These are phyloP conservation scores for Yamadazyma scolyti DNA, from an alignment of 805 yeast species.

Conservation along the genomic window DNA sequence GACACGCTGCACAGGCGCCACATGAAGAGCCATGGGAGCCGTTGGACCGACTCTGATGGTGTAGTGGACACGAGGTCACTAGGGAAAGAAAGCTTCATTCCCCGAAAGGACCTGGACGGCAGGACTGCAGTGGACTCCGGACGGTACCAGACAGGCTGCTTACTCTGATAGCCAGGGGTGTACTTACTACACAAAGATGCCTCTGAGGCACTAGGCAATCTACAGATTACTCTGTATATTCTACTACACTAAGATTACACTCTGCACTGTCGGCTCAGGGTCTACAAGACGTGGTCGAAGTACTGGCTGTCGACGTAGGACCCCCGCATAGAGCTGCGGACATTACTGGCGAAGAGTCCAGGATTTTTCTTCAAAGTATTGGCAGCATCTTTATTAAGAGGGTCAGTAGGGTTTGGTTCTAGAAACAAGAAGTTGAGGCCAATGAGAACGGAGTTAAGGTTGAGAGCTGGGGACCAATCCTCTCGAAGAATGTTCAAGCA, in stretches of 20 bases:
- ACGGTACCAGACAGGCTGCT: too few species aligned
- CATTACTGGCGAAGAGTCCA: slow-evolving; percentile 51
- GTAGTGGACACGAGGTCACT: too few species aligned
- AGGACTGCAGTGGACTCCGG: too few species aligned
- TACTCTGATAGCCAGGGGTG: too few species aligned
- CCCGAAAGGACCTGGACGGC: too few species aligned
- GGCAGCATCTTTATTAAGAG: slow-evolving; percentile 90
- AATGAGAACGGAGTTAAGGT: slow-evolving; percentile 72
- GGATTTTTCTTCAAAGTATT: slow-evolving; percentile 39
- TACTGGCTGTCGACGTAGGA: slow-evolving; percentile 50
- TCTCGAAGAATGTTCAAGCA: slow-evolving; percentile 89
- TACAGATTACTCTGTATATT: too few species aligned
- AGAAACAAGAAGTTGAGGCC: slow-evolving; percentile 82
- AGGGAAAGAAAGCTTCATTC: too few species aligned
- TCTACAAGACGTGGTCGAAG: slow-evolving; percentile 56
- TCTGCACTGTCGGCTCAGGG: not conserved
- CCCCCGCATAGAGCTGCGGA: slow-evolving; percentile 69
- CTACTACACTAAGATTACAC: not conserved
- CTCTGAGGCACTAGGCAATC: too few species aligned
- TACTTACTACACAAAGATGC: too few species aligned
- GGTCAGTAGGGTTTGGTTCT: slow-evolving; percentile 91
- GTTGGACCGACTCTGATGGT: too few species aligned
- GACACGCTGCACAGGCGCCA: too few species aligned
- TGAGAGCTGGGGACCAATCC: slow-evolving; percentile 94
- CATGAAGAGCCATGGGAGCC: too few species aligned